Evolutionary conservation across 2,329 filamentous ascomycete genomes (phyloP).

Genomic region (Juglanconis oblonga): DNA sequence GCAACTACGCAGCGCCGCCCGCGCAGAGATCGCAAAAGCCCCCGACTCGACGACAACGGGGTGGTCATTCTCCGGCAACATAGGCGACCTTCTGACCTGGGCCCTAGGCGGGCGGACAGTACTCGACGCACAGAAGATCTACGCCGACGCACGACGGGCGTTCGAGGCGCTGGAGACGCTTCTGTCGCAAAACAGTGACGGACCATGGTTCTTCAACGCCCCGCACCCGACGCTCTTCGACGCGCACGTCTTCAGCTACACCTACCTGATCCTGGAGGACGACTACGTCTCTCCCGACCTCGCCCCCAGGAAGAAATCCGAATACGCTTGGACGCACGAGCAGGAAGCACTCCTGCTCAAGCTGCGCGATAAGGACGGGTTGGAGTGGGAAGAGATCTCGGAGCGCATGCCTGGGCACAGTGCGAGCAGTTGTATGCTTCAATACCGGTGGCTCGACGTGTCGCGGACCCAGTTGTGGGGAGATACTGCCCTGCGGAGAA

Average conservation of each 20-base stretch:
- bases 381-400: slow-evolving; percentile 32
- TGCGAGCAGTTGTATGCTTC: too few relatives aligned
- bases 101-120: slow-evolving; percentile 32
- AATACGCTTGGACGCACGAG: too few relatives aligned
- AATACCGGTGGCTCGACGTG: slow-evolving; percentile 43
- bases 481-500: slow-evolving; percentile 56
- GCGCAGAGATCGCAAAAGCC: slow-evolving; percentile 68
- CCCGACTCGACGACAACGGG: slow-evolving; percentile 31
- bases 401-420: too few relatives aligned
- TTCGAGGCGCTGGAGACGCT: slow-evolving; percentile 44
- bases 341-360: too few relatives aligned
- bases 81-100: slow-evolving; percentile 8
- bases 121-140: slow-evolving; percentile 36
- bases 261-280: slow-evolving; percentile 68
- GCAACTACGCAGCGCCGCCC: slow-evolving; percentile 71
- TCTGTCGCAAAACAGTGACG: slow-evolving; percentile 28
- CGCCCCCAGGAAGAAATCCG: not conserved
- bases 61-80: slow-evolving; percentile 10
- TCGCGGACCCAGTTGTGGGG: slow-evolving; percentile 16
- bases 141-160: slow-evolving; percentile 42
- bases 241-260: slow-evolving; percentile 86
- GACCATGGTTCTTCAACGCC: slow-evolving; percentile 48
- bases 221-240: slow-evolving; percentile 72
- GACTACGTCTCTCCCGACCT: slow-evolving; percentile 4
- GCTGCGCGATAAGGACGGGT: not conserved